Percentiles rank a stretch among this genome's conserved stretches.
phyloP scores from a whole-genome alignment of 2,329 filamentous ascomycete species.

The Colletotrichum abscissum region DNA sequence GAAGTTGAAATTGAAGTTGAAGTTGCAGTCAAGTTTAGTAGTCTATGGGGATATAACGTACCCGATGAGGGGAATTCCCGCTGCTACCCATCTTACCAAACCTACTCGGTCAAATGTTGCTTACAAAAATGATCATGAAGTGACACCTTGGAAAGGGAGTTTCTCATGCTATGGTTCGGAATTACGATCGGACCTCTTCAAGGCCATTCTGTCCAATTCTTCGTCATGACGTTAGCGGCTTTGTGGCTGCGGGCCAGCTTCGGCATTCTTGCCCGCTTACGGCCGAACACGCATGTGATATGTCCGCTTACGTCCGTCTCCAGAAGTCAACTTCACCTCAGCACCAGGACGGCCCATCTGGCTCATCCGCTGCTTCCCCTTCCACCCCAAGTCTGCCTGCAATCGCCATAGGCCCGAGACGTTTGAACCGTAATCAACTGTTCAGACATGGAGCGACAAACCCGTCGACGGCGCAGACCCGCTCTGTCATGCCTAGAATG shows the following conservation, averaged over 20 bases:
- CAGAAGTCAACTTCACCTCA: neutral
- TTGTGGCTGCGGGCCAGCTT: neutral
- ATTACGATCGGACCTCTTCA: neutral
- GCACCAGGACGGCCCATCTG: neutral
- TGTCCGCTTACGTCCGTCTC: neutral
- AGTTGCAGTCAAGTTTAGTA: neutral
- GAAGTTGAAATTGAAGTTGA: too few relatives aligned
- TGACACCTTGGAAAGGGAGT: neutral
- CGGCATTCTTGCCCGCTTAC: neutral
- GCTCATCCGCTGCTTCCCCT: neutral
- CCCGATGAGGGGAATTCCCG: neutral
- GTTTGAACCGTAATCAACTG: neutral
- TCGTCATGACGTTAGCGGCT: neutral
- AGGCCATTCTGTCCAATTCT: neutral
- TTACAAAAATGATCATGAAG: neutral
- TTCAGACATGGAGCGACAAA: slow-evolving; percentile 16
- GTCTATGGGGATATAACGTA: neutral
- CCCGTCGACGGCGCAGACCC: slow-evolving; percentile 45
- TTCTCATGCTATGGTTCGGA: neutral
- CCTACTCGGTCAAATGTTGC: neutral
- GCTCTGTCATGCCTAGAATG: slow-evolving; percentile 56
- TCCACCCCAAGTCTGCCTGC: neutral
- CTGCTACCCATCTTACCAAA: neutral
- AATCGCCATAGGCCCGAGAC: neutral
- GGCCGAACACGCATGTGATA: neutral